Evolutionary conservation across 2,329 filamentous ascomycete species (phyloP).

Genomic region (Onygena corvina): DNA sequence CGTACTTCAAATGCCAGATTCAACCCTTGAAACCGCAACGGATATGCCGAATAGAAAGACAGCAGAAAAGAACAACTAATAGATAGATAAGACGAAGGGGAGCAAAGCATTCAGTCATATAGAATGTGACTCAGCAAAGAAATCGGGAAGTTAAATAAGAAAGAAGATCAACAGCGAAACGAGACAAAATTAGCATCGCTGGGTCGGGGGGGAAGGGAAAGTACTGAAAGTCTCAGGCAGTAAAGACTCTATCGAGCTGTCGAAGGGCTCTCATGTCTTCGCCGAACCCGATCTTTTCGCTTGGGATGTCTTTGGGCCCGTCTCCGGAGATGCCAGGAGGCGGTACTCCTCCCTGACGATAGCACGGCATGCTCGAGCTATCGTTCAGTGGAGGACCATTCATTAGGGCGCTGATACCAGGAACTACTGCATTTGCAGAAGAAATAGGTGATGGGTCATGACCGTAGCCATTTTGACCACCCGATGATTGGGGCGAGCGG

Average conservation of each 20-base stretch:
- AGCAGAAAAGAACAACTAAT: not conserved
- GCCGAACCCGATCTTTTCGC: constrained; percentile 44
- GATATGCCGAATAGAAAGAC: not conserved
- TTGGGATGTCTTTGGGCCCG: constrained; percentile 44
- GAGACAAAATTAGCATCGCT: not conserved
- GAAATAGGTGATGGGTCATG: constrained; percentile 11
- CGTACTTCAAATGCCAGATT: constrained; percentile 4
- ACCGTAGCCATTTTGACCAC: not conserved
- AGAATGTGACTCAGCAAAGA: not conserved
- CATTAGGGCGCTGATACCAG: constrained; percentile 42
- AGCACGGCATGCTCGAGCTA: constrained; percentile 14
- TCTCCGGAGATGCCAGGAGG: constrained; percentile 10
- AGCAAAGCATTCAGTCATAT: not conserved
- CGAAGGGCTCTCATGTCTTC: constrained; percentile 56
- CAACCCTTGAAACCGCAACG: constrained; percentile 3
- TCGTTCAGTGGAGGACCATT: constrained; percentile 23
- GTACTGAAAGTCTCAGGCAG: constrained; percentile 19
- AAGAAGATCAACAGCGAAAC: not conserved
- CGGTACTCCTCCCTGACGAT: constrained; percentile 1
- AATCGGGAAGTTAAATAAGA: not conserved
- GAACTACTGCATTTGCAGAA: constrained; percentile 38
- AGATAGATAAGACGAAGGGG: not conserved
- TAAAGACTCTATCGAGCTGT: constrained; percentile 49
- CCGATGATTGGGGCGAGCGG: not conserved
- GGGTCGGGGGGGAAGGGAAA: not conserved